These are phyloP conservation scores for Naganishia sp. DNA, from an alignment of 1,284 basidiomycete genomes.

Conservation along the genomic window DNA sequence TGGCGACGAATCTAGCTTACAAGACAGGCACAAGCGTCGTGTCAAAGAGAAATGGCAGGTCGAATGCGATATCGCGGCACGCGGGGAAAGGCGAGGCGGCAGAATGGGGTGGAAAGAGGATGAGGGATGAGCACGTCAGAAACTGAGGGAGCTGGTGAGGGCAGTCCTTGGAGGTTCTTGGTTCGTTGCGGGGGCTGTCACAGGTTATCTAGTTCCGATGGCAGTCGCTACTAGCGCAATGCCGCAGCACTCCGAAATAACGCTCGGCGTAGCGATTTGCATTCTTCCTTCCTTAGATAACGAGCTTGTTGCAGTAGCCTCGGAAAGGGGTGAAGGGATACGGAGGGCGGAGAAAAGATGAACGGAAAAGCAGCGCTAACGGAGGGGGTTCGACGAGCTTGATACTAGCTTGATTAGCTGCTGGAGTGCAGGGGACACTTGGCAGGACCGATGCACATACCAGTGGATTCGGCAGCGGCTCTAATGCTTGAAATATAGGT, in stretches of 20 bases:
- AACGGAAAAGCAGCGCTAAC: background rate
- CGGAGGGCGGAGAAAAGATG: background rate
- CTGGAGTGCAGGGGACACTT: too few species aligned
- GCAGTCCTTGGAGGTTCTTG: background rate
- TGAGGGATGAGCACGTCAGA: background rate
- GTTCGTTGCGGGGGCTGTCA: background rate
- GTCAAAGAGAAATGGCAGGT: too few species aligned
- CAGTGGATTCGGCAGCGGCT: too few species aligned
- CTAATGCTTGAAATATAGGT: too few species aligned
- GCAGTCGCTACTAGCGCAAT: slow-evolving; percentile 1
- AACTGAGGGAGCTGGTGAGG: background rate
- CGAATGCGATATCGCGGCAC: background rate
- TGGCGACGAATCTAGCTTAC: background rate
- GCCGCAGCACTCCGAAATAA: slow-evolving; percentile 12
- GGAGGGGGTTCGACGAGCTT: background rate
- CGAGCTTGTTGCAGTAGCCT: background rate
- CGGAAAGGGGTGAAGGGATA: background rate
- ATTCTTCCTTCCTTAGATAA: background rate
- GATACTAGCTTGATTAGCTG: too few species aligned
- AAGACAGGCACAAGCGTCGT: too few species aligned
- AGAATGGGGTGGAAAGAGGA: background rate
- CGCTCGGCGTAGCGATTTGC: slow-evolving; percentile 7
- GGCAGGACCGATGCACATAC: too few species aligned
- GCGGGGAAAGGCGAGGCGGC: background rate
- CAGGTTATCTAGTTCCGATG: background rate